Base-by-base conservation (phyloP, 2,329 filamentous ascomycete genomes). In the Monilinia aucupariae region DNA sequence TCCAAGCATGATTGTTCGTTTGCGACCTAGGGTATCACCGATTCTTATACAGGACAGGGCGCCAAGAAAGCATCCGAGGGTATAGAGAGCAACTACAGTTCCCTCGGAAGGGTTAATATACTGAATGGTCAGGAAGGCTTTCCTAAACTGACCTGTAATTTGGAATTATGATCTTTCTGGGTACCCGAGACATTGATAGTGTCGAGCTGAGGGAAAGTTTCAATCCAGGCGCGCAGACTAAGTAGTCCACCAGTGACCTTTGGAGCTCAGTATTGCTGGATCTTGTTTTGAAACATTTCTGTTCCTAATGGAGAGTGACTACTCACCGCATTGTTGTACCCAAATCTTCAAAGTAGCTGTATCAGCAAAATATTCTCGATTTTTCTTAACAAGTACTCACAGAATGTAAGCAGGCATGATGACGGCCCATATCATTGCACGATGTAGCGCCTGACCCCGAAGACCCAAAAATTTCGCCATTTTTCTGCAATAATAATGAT, bases 391-490 rank as follows among this genome's bases (percentile, higher is more conserved):
- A 10, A 12, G 82, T 41, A 82, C 65, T 71, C 63, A 85, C 67
- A 90, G 78, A 72, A 90, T 90, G 74, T 90, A 87, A 61, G 88
- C 88, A 70, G 90, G 82, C 25, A 86, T 76, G 66, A 85, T 85
- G 69, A 91, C 84, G 62, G 87, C 87, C 75, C 84, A 81, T 27
- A 62, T 56, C 60, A 62, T 62, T 30, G 39, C 60, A 25, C 60
- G 60, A 77, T 88, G 89, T 66, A 91, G 84, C 74, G 76, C 75
- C 41, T 81, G 78, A 77, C 88, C 88, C 62, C 81, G 80, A 65
- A 91, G 81, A 74, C 88, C 88, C 17, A 62, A 41, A 68, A 88
- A 84, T 71, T 82, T 90, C 63, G 75, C 20, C 60, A 62, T 47
- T 34, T 25, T n/a, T 13, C n/a, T 13, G n/a, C n/a, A 58, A 34